Conservation (phyloP, 352 stramenopile species). For the Globisporangium paroecandrum region DNA sequence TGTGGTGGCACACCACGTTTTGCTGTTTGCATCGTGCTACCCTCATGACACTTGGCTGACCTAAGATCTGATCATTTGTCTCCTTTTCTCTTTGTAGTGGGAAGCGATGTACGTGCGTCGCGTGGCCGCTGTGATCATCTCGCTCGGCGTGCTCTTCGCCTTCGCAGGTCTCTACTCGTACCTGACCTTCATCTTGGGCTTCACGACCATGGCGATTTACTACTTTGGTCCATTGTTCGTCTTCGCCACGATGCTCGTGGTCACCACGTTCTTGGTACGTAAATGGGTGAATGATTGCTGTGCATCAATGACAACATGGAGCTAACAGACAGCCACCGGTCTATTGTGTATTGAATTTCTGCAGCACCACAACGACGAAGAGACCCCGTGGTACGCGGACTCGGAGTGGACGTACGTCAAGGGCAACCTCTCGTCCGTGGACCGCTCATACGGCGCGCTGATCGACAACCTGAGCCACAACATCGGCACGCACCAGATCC, state of each 20-base stretch:
- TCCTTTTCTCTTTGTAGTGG: slow-evolving; percentile 26
- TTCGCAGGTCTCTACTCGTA: slow-evolving; percentile 38
- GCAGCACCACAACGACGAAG: slow-evolving; percentile 79
- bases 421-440: slow-evolving; percentile 77
- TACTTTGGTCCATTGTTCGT: slow-evolving; percentile 77
- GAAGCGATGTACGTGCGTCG: slow-evolving; percentile 70
- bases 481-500: slow-evolving; percentile 84
- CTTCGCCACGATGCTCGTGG: slow-evolving; percentile 76
- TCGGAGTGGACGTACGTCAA: slow-evolving; percentile 84
- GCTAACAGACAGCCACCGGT: background rate
- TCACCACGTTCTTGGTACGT: slow-evolving; percentile 73
- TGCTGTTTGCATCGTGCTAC: background rate
- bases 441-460: slow-evolving; percentile 73
- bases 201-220: slow-evolving; percentile 68
- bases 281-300: background rate
- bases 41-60: background rate
- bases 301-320: background rate
- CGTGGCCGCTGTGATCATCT: slow-evolving; percentile 58
- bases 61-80: background rate
- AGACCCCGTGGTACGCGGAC: slow-evolving; percentile 80
- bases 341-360: background rate
- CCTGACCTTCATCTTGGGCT: slow-evolving; percentile 38
- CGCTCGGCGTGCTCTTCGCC: slow-evolving; percentile 39
- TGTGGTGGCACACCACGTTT: background rate
- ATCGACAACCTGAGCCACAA: slow-evolving; percentile 86